phyloP scores from a whole-genome alignment of 176 grass and related monocot genomes.

The Otatea glauca region DNA sequence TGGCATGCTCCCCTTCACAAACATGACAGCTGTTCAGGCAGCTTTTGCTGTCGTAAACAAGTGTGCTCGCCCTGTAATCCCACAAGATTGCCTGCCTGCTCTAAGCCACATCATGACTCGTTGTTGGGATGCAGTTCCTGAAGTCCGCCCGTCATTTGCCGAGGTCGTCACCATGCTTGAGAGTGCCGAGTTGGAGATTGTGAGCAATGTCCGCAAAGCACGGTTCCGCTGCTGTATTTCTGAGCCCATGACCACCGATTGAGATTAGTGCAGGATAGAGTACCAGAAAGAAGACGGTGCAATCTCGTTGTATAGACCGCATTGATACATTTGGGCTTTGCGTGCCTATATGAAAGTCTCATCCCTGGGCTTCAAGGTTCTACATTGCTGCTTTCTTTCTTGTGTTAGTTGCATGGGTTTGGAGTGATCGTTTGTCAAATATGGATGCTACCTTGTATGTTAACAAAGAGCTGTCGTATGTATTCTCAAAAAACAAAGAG shows the following conservation, averaged over 20 bases:
- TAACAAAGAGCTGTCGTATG: conserved; percentile 23
- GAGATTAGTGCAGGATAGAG: conserved; percentile 35
- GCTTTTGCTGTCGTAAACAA: conserved; percentile 78
- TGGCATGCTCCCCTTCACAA: conserved; percentile 70
- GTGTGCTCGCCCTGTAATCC: conserved; percentile 56
- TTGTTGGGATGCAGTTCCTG: conserved; percentile 73
- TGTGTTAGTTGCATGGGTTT: conserved; percentile 32
- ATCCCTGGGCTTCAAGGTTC: conserved; percentile 12
- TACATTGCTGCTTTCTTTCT: conserved; percentile 7
- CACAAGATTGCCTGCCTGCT: conserved; percentile 59
- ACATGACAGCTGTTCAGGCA: conserved; percentile 85
- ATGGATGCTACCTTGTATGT: conserved; percentile 24
- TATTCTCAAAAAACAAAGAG: conserved; percentile 8
- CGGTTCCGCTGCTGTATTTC: conserved; percentile 80
- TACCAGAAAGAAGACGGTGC: neutral
- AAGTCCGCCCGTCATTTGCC: conserved; percentile 59
- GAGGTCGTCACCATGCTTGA: conserved; percentile 77
- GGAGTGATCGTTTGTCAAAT: conserved; percentile 31
- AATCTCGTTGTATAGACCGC: neutral
- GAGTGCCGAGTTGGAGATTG: conserved; percentile 59
- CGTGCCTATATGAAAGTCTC: neutral
- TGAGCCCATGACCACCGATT: conserved; percentile 72
- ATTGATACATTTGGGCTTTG: conserved; percentile 1
- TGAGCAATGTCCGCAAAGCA: conserved; percentile 66
- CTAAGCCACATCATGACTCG: conserved; percentile 69